These are phyloP conservation scores for Epichloe glyceriae DNA, from an alignment of 2,329 filamentous ascomycete genomes.

Conservation along the genomic window DNA sequence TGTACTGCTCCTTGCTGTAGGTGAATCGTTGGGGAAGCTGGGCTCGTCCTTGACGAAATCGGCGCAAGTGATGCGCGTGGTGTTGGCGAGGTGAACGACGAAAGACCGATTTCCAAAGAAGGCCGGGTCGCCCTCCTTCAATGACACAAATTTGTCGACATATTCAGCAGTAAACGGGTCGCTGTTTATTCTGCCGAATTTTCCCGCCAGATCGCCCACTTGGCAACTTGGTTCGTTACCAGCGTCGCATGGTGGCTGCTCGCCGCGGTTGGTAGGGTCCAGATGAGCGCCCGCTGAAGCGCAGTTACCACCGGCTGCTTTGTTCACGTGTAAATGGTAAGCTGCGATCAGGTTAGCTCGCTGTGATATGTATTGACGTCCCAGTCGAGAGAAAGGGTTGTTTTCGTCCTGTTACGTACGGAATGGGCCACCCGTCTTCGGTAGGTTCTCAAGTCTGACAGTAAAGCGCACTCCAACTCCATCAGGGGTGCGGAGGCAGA, in stretches of 20 bases:
- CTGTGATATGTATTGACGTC: neutral
- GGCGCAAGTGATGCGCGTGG: slow-evolving; percentile 50
- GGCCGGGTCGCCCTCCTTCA: slow-evolving; percentile 33
- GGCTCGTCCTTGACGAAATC: slow-evolving; percentile 32
- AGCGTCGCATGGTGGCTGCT: slow-evolving; percentile 47
- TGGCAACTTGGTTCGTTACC: slow-evolving; percentile 51
- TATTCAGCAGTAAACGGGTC: slow-evolving; percentile 38
- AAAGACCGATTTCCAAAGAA: slow-evolving; percentile 56
- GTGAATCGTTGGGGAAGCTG: neutral
- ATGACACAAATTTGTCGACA: slow-evolving; percentile 43
- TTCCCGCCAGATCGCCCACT: slow-evolving; percentile 64
- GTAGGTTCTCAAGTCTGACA: slow-evolving; percentile 45
- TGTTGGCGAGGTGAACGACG: slow-evolving; percentile 51
- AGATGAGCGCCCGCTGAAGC: slow-evolving; percentile 53
- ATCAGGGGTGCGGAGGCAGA: slow-evolving; percentile 31
- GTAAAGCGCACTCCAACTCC: slow-evolving; percentile 43
- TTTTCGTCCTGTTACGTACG: slow-evolving; percentile 27
- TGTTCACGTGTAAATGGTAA: slow-evolving; percentile 59
- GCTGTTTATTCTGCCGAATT: slow-evolving; percentile 48
- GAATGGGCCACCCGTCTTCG: slow-evolving; percentile 46
- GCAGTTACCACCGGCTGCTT: slow-evolving; percentile 57
- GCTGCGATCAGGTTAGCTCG: slow-evolving; percentile 25
- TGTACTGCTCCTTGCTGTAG: neutral
- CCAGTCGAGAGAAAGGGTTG: neutral
- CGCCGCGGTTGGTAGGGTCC: slow-evolving; percentile 55